These are phyloP conservation scores for Urtica urens DNA, from an alignment of 306 rosid genomes.

Conservation along the genomic window DNA sequence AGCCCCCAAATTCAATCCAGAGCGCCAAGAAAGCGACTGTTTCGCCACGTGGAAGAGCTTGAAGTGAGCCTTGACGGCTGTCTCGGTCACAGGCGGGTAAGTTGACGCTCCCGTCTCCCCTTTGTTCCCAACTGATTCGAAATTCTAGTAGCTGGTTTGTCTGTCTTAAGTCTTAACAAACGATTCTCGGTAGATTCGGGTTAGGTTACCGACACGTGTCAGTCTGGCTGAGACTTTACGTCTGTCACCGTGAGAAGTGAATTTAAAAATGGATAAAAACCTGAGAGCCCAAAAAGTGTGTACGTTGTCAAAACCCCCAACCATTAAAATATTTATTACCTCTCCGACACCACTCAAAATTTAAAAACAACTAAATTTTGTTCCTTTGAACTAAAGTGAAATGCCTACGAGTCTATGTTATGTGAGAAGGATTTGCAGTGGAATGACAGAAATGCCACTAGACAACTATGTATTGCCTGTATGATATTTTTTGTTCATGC, in stretches of 20 bases:
- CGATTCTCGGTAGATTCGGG: constrained; percentile 24
- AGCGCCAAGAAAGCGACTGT: constrained; percentile 14
- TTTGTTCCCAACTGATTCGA: constrained; percentile 28
- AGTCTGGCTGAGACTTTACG: constrained; percentile 10
- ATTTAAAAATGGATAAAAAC: constrained; percentile 13
- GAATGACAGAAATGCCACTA: constrained; percentile 19
- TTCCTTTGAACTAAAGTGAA: constrained; percentile 15
- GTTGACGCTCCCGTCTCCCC: not conserved
- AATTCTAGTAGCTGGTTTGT: constrained; percentile 35
- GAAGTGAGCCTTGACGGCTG: not conserved
- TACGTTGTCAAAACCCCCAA: constrained; percentile 26
- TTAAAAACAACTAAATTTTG: not conserved
- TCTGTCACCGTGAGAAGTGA: constrained; percentile 5
- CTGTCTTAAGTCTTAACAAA: constrained; percentile 18
- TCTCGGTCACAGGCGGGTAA: not conserved
- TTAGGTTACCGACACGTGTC: constrained; percentile 25
- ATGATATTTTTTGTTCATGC: not conserved
- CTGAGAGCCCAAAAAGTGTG: constrained; percentile 10
- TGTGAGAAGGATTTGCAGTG: too few species aligned
- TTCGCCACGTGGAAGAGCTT: constrained; percentile 27
- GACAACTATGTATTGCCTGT: constrained; percentile 7
- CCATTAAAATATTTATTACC: constrained; percentile 16
- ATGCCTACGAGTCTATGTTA: not conserved
- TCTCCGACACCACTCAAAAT: constrained; percentile 12
- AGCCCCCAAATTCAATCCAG: constrained; percentile 21